Conservation (phyloP, 257 asterid species). For the Plantago major region DNA sequence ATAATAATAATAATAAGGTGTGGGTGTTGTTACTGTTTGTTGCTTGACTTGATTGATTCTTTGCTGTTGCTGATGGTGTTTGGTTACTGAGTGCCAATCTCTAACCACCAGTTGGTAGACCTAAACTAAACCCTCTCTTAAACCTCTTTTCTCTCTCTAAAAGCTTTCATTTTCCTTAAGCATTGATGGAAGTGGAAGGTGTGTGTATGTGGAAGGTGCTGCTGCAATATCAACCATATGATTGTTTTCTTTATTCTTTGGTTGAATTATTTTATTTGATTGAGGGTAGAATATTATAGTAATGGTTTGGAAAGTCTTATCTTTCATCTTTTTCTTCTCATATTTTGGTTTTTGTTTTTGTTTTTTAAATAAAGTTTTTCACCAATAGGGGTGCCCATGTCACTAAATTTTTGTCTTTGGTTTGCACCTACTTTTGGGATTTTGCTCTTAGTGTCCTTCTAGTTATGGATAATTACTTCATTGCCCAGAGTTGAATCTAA, state of each 20-base stretch:
- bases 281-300: neutral
- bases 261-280: slow-evolving; percentile 17
- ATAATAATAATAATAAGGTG: slow-evolving; percentile 20
- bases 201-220: neutral
- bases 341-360: slow-evolving; percentile 9
- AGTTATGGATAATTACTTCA: slow-evolving; percentile 12
- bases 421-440: slow-evolving; percentile 31
- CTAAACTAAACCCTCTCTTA: slow-evolving; percentile 71
- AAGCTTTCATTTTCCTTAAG: slow-evolving; percentile 28
- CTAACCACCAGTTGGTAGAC: slow-evolving; percentile 98
- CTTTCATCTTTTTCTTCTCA: slow-evolving; percentile 22
- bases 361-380: neutral
- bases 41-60: slow-evolving; percentile 44
- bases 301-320: slow-evolving; percentile 31
- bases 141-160: slow-evolving; percentile 29
- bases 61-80: slow-evolving; percentile 53
- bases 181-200: slow-evolving; percentile 25
- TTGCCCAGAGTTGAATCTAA: slow-evolving; percentile 7
- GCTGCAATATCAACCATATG: slow-evolving; percentile 42
- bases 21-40: slow-evolving; percentile 37
- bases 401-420: slow-evolving; percentile 33
- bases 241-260: slow-evolving; percentile 21
- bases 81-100: slow-evolving; percentile 88
- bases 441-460: slow-evolving; percentile 17
- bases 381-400: slow-evolving; percentile 41